Evolutionary conservation across 768 basidiomycete species (phyloP).

Genomic region (Leccinum imitatum): DNA sequence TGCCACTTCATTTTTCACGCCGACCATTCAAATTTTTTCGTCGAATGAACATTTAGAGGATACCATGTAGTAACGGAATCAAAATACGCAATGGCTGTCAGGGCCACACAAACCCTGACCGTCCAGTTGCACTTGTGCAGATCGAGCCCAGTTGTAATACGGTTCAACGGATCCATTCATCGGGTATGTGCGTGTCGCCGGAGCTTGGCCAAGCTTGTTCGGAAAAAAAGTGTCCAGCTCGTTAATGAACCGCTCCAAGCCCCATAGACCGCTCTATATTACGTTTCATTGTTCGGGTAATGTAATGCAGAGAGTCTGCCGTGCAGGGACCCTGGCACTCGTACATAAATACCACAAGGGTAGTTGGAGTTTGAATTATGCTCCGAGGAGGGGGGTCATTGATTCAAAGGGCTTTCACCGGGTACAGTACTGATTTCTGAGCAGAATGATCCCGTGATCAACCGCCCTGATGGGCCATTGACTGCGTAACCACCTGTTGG

Average conservation of each 20-base stretch:
- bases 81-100: background rate
- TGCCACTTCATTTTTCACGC: slow-evolving; percentile 20
- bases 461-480: background rate
- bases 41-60: background rate
- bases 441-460: background rate
- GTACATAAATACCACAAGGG: background rate
- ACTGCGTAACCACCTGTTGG: background rate
- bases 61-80: background rate
- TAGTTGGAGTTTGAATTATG: background rate
- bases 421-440: background rate
- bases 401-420: no score
- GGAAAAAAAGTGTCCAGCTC: background rate
- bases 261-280: background rate
- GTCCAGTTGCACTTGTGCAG: background rate
- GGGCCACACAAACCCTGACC: background rate
- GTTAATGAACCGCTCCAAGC: background rate
- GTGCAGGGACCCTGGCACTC: background rate
- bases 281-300: background rate
- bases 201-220: background rate
- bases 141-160: no score
- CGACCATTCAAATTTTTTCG: background rate
- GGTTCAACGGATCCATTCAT: no score
- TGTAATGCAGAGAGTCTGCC: background rate
- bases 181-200: background rate
- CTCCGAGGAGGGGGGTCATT: no score